Base-by-base conservation (phyloP, 495 filamentous ascomycete genomes). In the Lasiosphaeria hispida region DNA sequence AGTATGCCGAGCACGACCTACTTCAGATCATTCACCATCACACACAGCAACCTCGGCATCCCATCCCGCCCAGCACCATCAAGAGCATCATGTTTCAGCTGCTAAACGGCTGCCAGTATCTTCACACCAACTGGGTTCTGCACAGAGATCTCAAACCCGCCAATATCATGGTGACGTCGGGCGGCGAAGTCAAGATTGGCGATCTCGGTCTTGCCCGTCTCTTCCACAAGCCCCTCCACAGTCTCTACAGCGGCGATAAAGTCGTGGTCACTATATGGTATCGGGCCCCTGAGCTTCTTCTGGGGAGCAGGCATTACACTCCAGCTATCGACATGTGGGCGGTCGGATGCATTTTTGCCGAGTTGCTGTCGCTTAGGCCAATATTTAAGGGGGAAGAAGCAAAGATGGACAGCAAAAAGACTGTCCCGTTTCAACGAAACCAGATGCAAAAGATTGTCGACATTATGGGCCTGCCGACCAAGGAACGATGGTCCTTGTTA, bases 191-290 rank as follows among this genome's bases (percentile, higher is more conserved):
- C 62, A 91, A 92, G 63, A 93, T 98, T 61, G 93, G 93, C 33
- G 93, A 98, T 72, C 77, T 98, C 6, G 93, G 93, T 7, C 81
- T 98, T 2, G 93, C 93, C 0, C 87, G 94, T 10, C 77, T 97
- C 3, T 97, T 97, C 73, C 87, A 94, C 74, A 96, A 97, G 63
- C 94, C 94, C 0, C 76, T 97, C 8, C 89, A 95, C 62, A 89
- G 87, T 0, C 83, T 99, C 4, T 99, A 90, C 77, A 87, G 81
- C 38, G 94, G 95, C 51, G 94, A 99, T 68, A 99, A 99, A 69
- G 94, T 99, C 1, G 94, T 99, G 41, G 94, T 99, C 10, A 99
- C 94, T 0, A 99, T 99, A 57, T 99, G 94, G 94, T 99, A 99
- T 63, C 91, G 94, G 18, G 95, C 94, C 0, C 94, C 94, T 0